Evolutionary conservation across 345 rosid species (phyloP), one percentile per base, ranked within the genome.

Genomic region (Populus alba): DNA sequence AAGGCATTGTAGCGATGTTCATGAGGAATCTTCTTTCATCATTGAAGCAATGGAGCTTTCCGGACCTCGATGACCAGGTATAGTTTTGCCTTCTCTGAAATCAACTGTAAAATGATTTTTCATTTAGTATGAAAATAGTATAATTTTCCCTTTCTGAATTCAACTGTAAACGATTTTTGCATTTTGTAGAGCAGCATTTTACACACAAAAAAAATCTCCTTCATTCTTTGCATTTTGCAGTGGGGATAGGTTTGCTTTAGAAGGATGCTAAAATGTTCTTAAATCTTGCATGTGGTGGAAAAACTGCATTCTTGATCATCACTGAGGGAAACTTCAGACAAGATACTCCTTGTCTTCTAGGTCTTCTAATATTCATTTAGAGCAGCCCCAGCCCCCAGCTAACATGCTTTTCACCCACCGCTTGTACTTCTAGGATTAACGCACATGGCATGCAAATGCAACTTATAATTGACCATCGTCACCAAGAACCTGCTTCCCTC

Each of bases 41-140:
- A 84, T 94, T 5, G 97, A 96, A 90, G 93, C 99, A 16, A 92
- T 96, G 78, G 99, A 96, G 82, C 99, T 96, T 41, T 96, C 98
- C 1, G 97, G 99, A 87, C 99, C 99, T 61, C 78, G 99, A 65
- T 96, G 82, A 87, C 25, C 62, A 45, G n/a, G 53, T 63, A 33
- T 23, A 10, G 5, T 43, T 33, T 27, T 1, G 63, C 72, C 35
- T 55, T 29, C 8, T 43, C 55, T 57, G 25, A 57, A 7, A 75
- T 53, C 81, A 78, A 67, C 51, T 10, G 65, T 25, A 23, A n/a
- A 59, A 9, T n/a, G 11, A 3, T 59, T 59, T 9, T 20, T 29
- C 23, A 27, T 45, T 17, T 45, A 43, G 41, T 29, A 47, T 71
- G 33, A 29, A 41, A 45, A 27, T 49, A 23, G 41, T 20, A 17